Conservation (phyloP, 1,139 yeast genomes). For the Yamadazyma epiphylla region DNA sequence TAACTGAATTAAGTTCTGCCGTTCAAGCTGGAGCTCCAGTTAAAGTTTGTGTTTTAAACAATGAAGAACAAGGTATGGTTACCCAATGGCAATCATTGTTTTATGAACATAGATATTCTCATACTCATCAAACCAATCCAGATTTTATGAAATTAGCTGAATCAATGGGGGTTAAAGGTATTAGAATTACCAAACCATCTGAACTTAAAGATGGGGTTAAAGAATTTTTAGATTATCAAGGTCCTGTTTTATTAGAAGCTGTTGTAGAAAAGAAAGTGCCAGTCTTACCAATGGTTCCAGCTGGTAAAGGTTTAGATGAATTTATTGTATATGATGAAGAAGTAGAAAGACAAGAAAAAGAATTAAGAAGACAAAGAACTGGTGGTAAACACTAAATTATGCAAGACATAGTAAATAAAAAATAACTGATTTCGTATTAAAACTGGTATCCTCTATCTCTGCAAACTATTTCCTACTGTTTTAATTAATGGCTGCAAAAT, state of each 20-base stretch:
- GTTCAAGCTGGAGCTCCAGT: slow-evolving; percentile 91
- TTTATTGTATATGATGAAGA: slow-evolving; percentile 82
- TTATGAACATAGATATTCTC: slow-evolving; percentile 94
- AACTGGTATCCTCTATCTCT: no score
- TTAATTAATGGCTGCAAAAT: not conserved
- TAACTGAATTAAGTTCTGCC: slow-evolving; percentile 88
- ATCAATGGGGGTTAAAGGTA: slow-evolving; percentile 87
- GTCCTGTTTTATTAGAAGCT: slow-evolving; percentile 90
- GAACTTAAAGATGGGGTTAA: slow-evolving; percentile 58
- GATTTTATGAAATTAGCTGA: slow-evolving; percentile 91
- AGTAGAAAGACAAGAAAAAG: slow-evolving; percentile 70
- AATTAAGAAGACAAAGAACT: slow-evolving; percentile 58
- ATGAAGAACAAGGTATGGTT: slow-evolving; percentile 99
- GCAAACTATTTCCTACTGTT: no score
- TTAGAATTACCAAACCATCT: slow-evolving; percentile 65
- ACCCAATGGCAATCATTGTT: slow-evolving; percentile 98
- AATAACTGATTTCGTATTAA: slow-evolving; percentile 1
- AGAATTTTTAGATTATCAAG: slow-evolving; percentile 69
- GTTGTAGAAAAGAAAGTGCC: slow-evolving; percentile 94
- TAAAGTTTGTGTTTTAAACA: slow-evolving; percentile 83
- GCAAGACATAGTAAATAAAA: not conserved
- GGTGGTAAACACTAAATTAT: slow-evolving; percentile 44
- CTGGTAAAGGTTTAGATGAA: slow-evolving; percentile 91
- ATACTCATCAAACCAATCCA: slow-evolving; percentile 94
- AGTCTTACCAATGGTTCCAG: slow-evolving; percentile 97